Base-by-base conservation (phyloP, 2,329 filamentous ascomycete species). In the Cryphonectria parasitica region DNA sequence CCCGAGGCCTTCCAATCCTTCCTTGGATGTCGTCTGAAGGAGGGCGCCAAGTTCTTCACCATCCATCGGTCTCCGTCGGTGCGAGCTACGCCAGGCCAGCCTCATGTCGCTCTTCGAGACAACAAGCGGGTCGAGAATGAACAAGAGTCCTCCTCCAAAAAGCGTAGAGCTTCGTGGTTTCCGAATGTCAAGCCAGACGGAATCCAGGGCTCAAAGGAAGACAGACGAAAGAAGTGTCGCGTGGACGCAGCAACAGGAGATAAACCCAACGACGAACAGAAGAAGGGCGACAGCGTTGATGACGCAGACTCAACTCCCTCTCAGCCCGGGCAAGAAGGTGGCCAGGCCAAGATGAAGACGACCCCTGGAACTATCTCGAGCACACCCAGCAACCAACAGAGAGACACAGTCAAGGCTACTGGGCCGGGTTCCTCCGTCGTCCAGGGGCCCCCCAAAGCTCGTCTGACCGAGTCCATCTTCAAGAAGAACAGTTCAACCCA, bases 151-250 rank as follows among this genome's bases (percentile, higher is more conserved):
- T 36, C 22, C 10, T 49, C 1, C n/a, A 31, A 49, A 36, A 34
- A 31, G 22, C 17, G 31, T 1, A 49, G 52, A 25, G 22, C n/a
- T 0, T 43, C 22, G 0, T 36, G 56, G 10, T 45, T 15, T 45
- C 17, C 66, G 8, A 69, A 69, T 22, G 39, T 63, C 28, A 45
- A 31, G 13, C 58, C 28, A 17, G 66, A 62, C 0, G 56, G 69
- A 17, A 19, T 56, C 2, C 49, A 56, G 10, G 62, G 62, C 4
- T 3, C n/a, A 3, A 45, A 62, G 10, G 6, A 62, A 25, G 25
- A 67, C 11, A 45, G 22, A 39, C 31, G 34, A n/a, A 36, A 34
- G 25, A 45, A 69, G 56, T 67, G 31, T 25, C 39, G 45, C 41
- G 45, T 41, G 10, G 6, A 62, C 41, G 34, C 45, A 39, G 54